A percentile compares a stretch with the other conserved stretches of the same genome.
Evolutionary conservation across 768 basidiomycete species (phyloP).

Genomic region (Kondoa subrosea): DNA sequence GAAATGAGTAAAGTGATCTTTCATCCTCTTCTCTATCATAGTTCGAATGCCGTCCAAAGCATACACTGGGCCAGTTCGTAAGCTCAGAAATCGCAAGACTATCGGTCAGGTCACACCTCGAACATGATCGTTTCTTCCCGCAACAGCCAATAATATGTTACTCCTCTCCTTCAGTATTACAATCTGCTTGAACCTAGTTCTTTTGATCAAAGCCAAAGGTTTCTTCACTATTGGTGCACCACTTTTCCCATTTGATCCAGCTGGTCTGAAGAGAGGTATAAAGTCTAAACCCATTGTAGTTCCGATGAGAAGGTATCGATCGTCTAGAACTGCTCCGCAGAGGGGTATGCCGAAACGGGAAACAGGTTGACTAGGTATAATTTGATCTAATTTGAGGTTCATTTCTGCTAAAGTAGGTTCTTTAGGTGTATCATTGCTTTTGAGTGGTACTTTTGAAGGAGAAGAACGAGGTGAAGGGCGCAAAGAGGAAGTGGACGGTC

Average conservation of each 20-base stretch:
- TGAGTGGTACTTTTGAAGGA: neutral
- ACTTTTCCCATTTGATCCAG: conserved; percentile 8
- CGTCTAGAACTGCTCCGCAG: conserved; percentile 27
- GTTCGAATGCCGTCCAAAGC: conserved; percentile 25
- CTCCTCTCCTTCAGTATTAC: conserved; percentile 22
- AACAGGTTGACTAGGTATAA: conserved; percentile 1
- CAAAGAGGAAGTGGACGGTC: neutral
- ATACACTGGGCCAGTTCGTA: conserved; percentile 19
- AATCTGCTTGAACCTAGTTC: conserved; percentile 24
- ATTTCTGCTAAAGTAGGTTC: neutral
- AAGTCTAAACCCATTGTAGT: conserved; percentile 27
- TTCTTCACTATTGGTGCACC: conserved; percentile 15
- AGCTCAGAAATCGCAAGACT: no score
- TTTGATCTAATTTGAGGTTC: neutral
- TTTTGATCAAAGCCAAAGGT: conserved; percentile 26
- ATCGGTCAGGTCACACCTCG: conserved; percentile 13
- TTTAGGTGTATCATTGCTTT: neutral
- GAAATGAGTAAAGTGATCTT: neutral
- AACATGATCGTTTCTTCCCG: conserved; percentile 27
- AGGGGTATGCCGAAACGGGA: conserved; percentile 21
- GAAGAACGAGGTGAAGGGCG: neutral
- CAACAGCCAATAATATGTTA: conserved; percentile 27
- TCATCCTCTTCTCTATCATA: conserved; percentile 27
- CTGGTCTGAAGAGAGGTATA: conserved; percentile 23
- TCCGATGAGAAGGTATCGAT: conserved; percentile 27